A percentile compares a stretch with the other conserved stretches of the same genome.
These are phyloP conservation scores for Ustilago sp. DNA, from an alignment of 1,284 basidiomycete species.

Conservation along the genomic window DNA sequence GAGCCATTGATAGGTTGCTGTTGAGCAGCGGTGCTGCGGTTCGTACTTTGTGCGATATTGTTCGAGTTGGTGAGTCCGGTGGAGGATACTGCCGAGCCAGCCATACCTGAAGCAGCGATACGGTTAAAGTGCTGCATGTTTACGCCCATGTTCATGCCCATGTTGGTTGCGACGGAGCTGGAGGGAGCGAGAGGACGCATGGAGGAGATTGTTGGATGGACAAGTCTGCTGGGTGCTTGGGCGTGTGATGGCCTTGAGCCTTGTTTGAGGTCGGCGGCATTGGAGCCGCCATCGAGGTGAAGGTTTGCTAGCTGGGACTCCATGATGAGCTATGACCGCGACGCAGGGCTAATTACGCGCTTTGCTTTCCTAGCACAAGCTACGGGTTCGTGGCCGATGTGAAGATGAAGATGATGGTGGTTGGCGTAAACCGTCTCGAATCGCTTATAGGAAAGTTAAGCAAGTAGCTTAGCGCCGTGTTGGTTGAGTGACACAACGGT, in stretches of 20 bases:
- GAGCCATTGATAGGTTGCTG: conserved; percentile 33
- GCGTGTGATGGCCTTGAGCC: conserved; percentile 22
- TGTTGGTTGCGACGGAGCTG: conserved; percentile 44
- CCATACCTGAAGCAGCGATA: conserved; percentile 28
- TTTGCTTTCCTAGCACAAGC: too few species aligned
- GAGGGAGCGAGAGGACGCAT: conserved; percentile 38
- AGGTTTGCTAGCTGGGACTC: conserved; percentile 43
- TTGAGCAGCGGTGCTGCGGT: conserved; percentile 9
- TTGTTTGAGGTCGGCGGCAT: conserved; percentile 35
- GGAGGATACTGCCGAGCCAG: conserved; percentile 12
- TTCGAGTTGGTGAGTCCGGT: conserved; percentile 23
- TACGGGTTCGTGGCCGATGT: too few species aligned
- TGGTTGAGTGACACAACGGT: background rate
- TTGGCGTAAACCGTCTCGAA: too few species aligned
- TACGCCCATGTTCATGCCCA: conserved; percentile 45
- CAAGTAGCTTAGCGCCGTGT: background rate
- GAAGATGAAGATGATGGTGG: background rate
- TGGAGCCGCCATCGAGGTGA: conserved; percentile 35
- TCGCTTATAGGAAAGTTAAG: background rate
- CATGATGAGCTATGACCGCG: conserved; percentile 16
- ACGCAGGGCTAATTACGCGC: too few species aligned
- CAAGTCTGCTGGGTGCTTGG: conserved; percentile 11
- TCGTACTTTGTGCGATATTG: conserved; percentile 30
- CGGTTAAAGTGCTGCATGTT: conserved; percentile 55
- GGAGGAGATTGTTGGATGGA: conserved; percentile 19